These are phyloP conservation scores for Rosa multiflora DNA, from an alignment of 306 rosid genomes.

Conservation along the genomic window DNA sequence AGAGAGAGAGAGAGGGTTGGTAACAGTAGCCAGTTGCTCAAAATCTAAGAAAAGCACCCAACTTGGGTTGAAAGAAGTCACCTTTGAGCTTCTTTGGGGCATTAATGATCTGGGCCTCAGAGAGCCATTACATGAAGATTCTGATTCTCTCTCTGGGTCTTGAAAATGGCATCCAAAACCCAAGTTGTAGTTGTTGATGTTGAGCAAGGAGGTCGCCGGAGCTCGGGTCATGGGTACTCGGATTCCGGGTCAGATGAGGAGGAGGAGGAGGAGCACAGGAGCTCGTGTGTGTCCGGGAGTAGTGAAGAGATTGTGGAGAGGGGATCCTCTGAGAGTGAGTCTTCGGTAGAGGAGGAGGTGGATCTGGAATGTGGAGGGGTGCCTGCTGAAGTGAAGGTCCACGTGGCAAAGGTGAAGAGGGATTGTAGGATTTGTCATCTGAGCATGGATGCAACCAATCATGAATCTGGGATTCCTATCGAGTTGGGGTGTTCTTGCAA, in stretches of 20 bases:
- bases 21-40: conserved; percentile 26
- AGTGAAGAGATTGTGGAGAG: conserved; percentile 56
- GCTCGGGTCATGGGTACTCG: conserved; percentile 19
- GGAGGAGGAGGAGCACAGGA: conserved; percentile 33
- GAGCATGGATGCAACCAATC: conserved; percentile 70
- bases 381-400: conserved; percentile 42
- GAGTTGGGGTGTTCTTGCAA: conserved; percentile 92
- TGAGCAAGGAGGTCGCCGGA: conserved; percentile 38
- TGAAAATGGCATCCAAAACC: conserved; percentile 47
- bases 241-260: conserved; percentile 7
- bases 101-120: conserved; percentile 39
- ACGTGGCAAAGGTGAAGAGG: conserved; percentile 65
- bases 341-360: conserved; percentile 49
- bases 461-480: conserved; percentile 78
- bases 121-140: conserved; percentile 56
- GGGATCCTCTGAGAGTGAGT: conserved; percentile 50
- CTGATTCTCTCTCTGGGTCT: conserved; percentile 49
- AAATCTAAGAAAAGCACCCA: conserved; percentile 26
- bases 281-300: conserved; percentile 32
- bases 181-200: conserved; percentile 44
- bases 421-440: conserved; percentile 85
- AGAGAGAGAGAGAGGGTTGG: conserved; percentile 24
- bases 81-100: conserved; percentile 40
- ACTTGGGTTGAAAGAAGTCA: conserved; percentile 24
- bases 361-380: conserved; percentile 57